phyloP scores from a whole-genome alignment of 1,139 yeast species.

The Yamadazyma triangularis region DNA sequence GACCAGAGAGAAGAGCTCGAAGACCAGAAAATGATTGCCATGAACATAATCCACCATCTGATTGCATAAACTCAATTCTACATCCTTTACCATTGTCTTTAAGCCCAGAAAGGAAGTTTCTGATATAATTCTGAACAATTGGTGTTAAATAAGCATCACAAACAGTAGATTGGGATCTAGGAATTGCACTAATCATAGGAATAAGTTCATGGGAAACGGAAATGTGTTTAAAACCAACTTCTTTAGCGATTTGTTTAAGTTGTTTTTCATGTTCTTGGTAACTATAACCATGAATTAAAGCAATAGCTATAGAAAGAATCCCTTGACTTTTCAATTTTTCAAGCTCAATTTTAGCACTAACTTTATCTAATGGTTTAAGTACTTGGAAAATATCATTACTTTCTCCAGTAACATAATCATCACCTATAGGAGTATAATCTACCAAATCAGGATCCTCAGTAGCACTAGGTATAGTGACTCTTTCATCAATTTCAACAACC shows the following conservation, averaged over 20 bases:
- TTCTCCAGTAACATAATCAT: constrained; percentile 36
- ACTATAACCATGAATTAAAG: constrained; percentile 68
- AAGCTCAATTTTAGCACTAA: constrained; percentile 34
- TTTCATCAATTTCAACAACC: constrained; percentile 65
- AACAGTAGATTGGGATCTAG: constrained; percentile 66
- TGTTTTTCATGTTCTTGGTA: constrained; percentile 59
- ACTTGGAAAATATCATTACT: constrained; percentile 62
- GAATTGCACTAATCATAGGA: constrained; percentile 70
- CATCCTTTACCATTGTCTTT: constrained; percentile 23
- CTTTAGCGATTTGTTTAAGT: constrained; percentile 54
- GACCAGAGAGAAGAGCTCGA: constrained; percentile 49
- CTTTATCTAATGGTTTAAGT: constrained; percentile 41
- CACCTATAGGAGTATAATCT: constrained; percentile 8
- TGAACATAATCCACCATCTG: constrained; percentile 52
- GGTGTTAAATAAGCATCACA: constrained; percentile 81
- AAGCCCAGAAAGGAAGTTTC: constrained; percentile 58
- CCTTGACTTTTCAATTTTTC: constrained; percentile 47
- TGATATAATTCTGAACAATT: constrained; percentile 57
- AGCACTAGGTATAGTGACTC: constrained; percentile 65
- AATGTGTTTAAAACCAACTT: constrained; percentile 50
- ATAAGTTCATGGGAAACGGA: constrained; percentile 62
- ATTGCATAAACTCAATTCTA: constrained; percentile 49
- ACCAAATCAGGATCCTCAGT: constrained; percentile 53
- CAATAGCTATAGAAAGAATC: constrained; percentile 59
- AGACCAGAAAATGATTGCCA: constrained; percentile 48